Evolutionary conservation across 23 red algal species (phyloP).

Genomic region (Gracilariopsis chorda): DNA sequence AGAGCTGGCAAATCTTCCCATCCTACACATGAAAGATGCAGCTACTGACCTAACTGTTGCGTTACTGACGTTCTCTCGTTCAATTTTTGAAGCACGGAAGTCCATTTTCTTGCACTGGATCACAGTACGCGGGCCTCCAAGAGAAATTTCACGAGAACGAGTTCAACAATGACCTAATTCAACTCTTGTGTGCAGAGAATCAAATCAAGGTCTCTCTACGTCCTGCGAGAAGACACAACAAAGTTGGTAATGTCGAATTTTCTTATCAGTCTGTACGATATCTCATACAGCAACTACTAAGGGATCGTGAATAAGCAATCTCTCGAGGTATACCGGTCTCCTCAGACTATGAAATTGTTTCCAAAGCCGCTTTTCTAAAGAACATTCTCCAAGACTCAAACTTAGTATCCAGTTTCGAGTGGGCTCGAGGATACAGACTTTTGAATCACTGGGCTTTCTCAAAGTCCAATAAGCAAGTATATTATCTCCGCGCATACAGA

Average conservation of each 20-base stretch:
- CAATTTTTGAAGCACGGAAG: background rate
- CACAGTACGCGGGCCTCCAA: background rate
- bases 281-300: background rate
- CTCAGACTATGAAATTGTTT: slow-evolving; percentile 1
- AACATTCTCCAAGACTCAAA: background rate
- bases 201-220: background rate
- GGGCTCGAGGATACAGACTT: background rate
- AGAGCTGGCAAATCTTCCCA: background rate
- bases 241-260: slow-evolving; percentile 24
- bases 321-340: background rate
- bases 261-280: background rate
- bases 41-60: background rate
- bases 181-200: background rate
- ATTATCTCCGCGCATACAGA: too few species aligned
- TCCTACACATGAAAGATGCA: slow-evolving; percentile 16
- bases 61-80: background rate
- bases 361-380: background rate
- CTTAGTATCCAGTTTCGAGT: background rate
- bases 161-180: slow-evolving; percentile 4
- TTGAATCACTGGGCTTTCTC: too few species aligned
- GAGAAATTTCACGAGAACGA: slow-evolving; percentile 8
- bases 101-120: background rate
- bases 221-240: slow-evolving; percentile 22
- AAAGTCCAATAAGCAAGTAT: too few species aligned
- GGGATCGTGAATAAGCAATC: background rate